These are phyloP conservation scores for Elaeis oleifera DNA, from an alignment of 202 grass and related monocot genomes.

Conservation along the genomic window DNA sequence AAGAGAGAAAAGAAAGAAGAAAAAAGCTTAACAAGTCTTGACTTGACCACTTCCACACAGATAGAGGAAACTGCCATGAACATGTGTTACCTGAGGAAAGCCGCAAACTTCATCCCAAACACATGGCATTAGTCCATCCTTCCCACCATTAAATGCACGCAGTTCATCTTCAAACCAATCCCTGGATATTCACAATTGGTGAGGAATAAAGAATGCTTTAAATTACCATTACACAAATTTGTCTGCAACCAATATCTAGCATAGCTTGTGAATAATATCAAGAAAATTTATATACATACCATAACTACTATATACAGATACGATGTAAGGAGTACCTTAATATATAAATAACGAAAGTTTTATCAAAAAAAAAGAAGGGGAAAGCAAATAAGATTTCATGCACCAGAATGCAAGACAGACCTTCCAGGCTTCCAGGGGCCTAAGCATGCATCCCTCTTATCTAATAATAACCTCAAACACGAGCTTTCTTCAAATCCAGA, in stretches of 20 bases:
- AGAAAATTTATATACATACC: too few species aligned
- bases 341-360: too few species aligned
- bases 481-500: constrained; percentile 96
- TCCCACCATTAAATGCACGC: constrained; percentile 75
- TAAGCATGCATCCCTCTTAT: constrained; percentile 85
- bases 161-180: constrained; percentile 98
- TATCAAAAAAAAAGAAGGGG: too few species aligned
- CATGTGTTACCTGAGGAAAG: constrained; percentile 70
- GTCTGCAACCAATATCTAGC: too few species aligned
- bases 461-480: constrained; percentile 82
- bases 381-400: neutral
- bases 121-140: constrained; percentile 77
- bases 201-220: constrained; percentile 16
- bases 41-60: too few species aligned
- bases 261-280: too few species aligned
- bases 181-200: constrained; percentile 39
- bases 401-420: constrained; percentile 29
- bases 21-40: too few species aligned
- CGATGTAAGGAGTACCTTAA: too few species aligned
- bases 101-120: constrained; percentile 83
- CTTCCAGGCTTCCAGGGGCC: constrained; percentile 97
- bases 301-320: too few species aligned
- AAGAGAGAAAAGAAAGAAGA: too few species aligned
- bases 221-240: too few species aligned
- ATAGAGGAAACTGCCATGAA: neutral